Percentiles rank a stretch among this genome's conserved stretches.
These are phyloP conservation scores for Xylaria multiplex DNA, from an alignment of 2,329 filamentous ascomycete genomes.

Conservation along the genomic window DNA sequence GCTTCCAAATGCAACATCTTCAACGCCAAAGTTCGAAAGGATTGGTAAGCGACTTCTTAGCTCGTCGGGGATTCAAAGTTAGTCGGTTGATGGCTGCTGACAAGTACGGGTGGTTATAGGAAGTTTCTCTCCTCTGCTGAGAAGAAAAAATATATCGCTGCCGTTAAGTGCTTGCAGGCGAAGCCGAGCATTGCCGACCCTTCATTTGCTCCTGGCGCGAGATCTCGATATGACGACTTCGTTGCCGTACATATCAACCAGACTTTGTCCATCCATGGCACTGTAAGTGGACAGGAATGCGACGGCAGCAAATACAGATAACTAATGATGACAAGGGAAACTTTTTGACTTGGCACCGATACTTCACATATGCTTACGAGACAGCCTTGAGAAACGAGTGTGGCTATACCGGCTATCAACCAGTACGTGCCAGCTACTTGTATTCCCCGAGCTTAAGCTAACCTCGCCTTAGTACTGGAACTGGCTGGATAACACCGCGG, in stretches of 20 bases:
- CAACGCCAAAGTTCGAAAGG: conserved; percentile 25
- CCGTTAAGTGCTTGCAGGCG: conserved; percentile 49
- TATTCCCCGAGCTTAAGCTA: neutral
- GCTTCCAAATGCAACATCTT: conserved; percentile 20
- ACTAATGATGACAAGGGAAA: conserved; percentile 41
- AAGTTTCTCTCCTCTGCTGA: conserved; percentile 8
- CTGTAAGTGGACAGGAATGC: conserved; percentile 27
- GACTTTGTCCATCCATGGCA: conserved; percentile 47
- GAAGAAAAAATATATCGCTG: conserved; percentile 46
- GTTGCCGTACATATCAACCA: conserved; percentile 53
- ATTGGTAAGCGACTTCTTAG: conserved; percentile 30
- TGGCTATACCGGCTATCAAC: conserved; percentile 54
- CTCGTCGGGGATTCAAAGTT: too few relatives aligned
- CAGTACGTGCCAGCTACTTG: conserved; percentile 33
- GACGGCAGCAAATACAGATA: neutral
- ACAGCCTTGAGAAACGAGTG: conserved; percentile 55
- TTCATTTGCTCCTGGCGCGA: conserved; percentile 47
- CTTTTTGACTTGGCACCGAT: conserved; percentile 58
- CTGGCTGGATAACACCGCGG: conserved; percentile 59
- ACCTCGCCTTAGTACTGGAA: conserved; percentile 56
- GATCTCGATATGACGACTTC: conserved; percentile 52
- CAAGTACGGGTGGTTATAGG: conserved; percentile 11
- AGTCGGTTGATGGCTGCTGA: neutral
- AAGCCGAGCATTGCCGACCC: conserved; percentile 49
- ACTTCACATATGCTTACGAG: conserved; percentile 54